A percentile compares a stretch with the other conserved stretches of the same genome.
phyloP scores from a whole-genome alignment of 148 eudicot genomes.

The Selenicereus undatus region DNA sequence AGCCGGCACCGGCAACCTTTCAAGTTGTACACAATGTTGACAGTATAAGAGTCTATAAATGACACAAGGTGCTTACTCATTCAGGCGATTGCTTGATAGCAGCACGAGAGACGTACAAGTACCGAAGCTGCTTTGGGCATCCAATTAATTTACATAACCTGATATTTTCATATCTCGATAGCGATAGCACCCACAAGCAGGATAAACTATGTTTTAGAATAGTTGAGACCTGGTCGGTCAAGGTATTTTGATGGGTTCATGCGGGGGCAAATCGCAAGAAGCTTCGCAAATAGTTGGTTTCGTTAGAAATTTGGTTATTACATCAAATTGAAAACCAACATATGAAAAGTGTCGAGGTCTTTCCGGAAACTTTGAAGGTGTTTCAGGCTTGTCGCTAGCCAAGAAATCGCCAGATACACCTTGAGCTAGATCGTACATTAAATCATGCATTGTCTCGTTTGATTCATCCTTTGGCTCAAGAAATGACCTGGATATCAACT shows the following conservation, averaged over 20 bases:
- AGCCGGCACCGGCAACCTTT: constrained; percentile 2
- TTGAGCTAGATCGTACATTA: constrained; percentile 2
- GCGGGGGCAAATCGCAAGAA: background rate
- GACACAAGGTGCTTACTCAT: background rate
- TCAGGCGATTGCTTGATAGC: background rate
- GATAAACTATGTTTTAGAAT: background rate
- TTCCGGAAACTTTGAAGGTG: background rate
- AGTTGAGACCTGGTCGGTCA: background rate
- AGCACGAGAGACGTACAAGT: constrained; percentile 6
- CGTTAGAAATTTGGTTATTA: background rate
- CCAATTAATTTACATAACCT: background rate
- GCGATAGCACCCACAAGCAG: constrained; percentile 1
- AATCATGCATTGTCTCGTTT: background rate
- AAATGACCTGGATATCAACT: background rate
- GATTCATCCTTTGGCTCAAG: background rate
- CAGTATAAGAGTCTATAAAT: constrained; percentile 14
- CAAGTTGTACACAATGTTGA: background rate
- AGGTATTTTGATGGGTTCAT: background rate
- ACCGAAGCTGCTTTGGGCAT: constrained; percentile 10
- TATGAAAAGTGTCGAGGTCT: constrained; percentile 5
- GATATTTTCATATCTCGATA: background rate
- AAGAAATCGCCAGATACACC: background rate
- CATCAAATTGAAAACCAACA: background rate
- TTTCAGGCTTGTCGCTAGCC: background rate
- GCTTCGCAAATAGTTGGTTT: background rate